Percentiles rank a stretch among this genome's conserved stretches.
phyloP scores from a whole-genome alignment of 225 moss, liverwort and hornwort genomes.

The Antitrichia curtipendula region DNA sequence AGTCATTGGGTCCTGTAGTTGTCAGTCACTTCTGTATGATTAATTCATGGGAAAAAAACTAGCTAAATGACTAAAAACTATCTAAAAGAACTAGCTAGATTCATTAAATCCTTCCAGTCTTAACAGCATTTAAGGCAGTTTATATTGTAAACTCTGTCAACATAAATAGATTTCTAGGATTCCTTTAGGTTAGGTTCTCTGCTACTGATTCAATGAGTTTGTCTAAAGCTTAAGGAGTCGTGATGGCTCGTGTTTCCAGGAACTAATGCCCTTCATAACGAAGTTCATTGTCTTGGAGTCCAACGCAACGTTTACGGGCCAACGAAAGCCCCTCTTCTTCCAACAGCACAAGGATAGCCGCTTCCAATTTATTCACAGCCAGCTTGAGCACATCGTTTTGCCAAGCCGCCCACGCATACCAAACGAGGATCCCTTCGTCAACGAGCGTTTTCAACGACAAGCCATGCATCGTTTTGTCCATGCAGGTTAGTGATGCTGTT shows the following conservation, averaged over 20 bases:
- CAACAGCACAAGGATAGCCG: conserved; percentile 14
- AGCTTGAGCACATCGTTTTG: conserved; percentile 14
- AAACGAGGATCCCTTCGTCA: conserved; percentile 25
- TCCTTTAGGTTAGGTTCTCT: not conserved
- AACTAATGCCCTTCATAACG: conserved; percentile 29
- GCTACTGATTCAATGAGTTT: not conserved
- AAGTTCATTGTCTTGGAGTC: conserved; percentile 51
- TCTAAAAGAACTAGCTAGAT: no score
- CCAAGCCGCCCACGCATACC: not conserved
- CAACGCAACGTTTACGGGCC: conserved; percentile 12
- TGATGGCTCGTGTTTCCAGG: not conserved
- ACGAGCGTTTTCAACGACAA: conserved; percentile 17
- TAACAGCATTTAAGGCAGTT: not conserved
- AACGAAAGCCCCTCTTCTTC: conserved; percentile 35
- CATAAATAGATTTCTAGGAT: not conserved
- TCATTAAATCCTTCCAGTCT: not conserved
- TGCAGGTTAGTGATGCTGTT: not conserved
- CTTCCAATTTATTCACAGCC: conserved; percentile 21
- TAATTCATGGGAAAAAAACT: not conserved
- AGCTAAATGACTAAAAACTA: not conserved
- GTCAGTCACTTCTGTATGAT: no score
- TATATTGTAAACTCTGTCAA: not conserved
- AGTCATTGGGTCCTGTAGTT: no score
- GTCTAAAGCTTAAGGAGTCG: not conserved
- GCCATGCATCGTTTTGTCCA: conserved; percentile 3